Evolutionary conservation across 495 filamentous ascomycete species (phyloP), one percentile per base, ranked within the genome.

Genomic region (Trichoderma gamsii): DNA sequence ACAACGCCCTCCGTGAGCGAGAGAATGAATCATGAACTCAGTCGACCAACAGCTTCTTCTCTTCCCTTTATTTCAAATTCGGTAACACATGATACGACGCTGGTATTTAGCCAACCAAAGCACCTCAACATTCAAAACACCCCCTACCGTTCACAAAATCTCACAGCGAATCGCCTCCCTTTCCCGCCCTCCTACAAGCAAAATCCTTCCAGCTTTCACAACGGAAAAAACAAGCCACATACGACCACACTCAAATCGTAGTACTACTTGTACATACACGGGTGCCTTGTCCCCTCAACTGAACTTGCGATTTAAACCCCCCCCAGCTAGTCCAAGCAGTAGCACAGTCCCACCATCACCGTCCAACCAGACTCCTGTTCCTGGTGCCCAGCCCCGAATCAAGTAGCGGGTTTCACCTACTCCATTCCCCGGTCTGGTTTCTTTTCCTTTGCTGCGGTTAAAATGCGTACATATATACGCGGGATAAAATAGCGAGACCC

Each of bases 181-280:
- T 15, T 23, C 23, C 56, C 56, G 32, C 56, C 56, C 56, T 61
- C 56, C 56, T 5, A 61, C 23, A 29, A 12, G 21, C 18, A 52
- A 61, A 61, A 61, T 61, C 56, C 56, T 61, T 61, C 56, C 56
- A 61, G 27, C 27, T 61, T 32, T 29, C 52, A 59, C 52, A 25
- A 29, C 0, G 35, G 7, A 6, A 49, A 16, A 32, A 32, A 29
- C 1, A 32, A 23, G 27, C 27, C 56, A 61, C 23, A 61, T 61
- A 25, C 56, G 27, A 61, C 12, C 56, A 61, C 56, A 29, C 56
- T 25, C 27, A 25, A 61, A 7, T 9, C n/a, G 3, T 52, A 18
- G 16, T 18, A n/a, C n/a, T n/a, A n/a, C n/a, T n/a, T n/a, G n/a
- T n/a, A n/a, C 18, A 52, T 12, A 44, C 43, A 49, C 4, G 44